Evolutionary conservation across 2,329 filamentous ascomycete species (phyloP).

Genomic region (Colletotrichum simmondsii): DNA sequence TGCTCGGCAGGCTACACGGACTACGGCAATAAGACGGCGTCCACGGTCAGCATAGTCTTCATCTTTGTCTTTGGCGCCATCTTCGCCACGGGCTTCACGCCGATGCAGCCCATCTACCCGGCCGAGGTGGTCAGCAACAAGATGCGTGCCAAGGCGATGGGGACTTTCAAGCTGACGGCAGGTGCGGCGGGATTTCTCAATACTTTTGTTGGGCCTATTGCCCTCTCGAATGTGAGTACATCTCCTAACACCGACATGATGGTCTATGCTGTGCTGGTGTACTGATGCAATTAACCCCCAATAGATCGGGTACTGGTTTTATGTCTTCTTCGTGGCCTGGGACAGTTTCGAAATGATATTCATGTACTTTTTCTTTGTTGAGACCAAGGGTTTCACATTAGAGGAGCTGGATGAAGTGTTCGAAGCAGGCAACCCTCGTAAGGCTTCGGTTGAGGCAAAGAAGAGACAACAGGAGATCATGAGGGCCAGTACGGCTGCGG

Average conservation of each 20-base stretch:
- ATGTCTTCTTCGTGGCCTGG: conserved; percentile 50
- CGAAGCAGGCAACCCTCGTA: conserved; percentile 48
- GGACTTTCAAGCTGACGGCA: conserved; percentile 45
- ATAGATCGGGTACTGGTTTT: conserved; percentile 49
- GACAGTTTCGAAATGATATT: conserved; percentile 45
- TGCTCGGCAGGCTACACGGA: conserved; percentile 47
- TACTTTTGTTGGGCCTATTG: conserved; percentile 45
- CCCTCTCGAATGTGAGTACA: conserved; percentile 40
- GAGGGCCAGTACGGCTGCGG: background rate
- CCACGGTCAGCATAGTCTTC: conserved; percentile 49
- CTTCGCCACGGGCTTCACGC: conserved; percentile 46
- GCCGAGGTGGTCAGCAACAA: conserved; percentile 50
- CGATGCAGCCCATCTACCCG: conserved; percentile 50
- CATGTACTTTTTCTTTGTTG: conserved; percentile 44
- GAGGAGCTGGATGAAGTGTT: conserved; percentile 67
- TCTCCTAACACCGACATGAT: background rate
- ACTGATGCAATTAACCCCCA: conserved; percentile 22
- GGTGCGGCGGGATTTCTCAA: conserved; percentile 51
- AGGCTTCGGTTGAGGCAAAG: conserved; percentile 45
- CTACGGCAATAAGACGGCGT: conserved; percentile 45
- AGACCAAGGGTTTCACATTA: conserved; percentile 64
- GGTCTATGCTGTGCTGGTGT: background rate
- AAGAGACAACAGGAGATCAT: conserved; percentile 47
- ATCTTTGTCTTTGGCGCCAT: conserved; percentile 51
- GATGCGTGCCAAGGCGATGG: conserved; percentile 50